Evolutionary conservation across 106 monocot genomes (phyloP).

Genomic region (Acanthochlamys bracteata): DNA sequence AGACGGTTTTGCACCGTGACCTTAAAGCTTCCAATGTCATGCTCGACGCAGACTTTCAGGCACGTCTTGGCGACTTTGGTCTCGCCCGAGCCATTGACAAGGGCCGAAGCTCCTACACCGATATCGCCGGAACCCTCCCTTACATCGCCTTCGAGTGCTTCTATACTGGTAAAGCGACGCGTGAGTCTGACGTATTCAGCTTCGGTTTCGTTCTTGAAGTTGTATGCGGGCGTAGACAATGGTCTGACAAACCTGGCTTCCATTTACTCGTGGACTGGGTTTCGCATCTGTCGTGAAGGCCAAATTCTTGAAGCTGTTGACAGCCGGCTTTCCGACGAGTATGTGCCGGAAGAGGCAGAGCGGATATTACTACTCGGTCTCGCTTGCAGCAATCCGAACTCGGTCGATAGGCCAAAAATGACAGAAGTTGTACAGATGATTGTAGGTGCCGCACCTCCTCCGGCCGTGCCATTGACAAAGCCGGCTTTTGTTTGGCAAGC

Average conservation of each 20-base stretch:
- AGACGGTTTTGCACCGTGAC: conserved; percentile 20
- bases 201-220: conserved; percentile 20
- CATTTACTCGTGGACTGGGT: conserved; percentile 12
- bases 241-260: not conserved
- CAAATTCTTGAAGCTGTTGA: conserved; percentile 6
- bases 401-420: not conserved
- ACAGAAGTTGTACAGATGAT: not conserved
- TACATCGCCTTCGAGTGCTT: conserved; percentile 13
- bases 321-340: not conserved
- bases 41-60: conserved; percentile 12
- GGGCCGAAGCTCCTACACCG: conserved; percentile 14
- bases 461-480: not conserved
- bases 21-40: conserved; percentile 16
- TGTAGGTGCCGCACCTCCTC: not conserved
- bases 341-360: not conserved
- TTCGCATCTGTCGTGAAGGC: conserved; percentile 14
- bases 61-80: conserved; percentile 20
- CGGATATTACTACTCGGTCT: conserved; percentile 6
- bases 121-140: conserved; percentile 16
- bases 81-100: too few relatives aligned
- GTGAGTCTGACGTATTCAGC: conserved; percentile 17
- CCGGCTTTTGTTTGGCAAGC: not conserved
- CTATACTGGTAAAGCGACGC: conserved; percentile 6
- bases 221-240: conserved; percentile 13
- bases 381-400: conserved; percentile 4